Evolutionary conservation across 1,284 basidiomycete genomes (phyloP), one percentile per base, ranked within the genome.

Genomic region (Sanghuangporus weigelae): DNA sequence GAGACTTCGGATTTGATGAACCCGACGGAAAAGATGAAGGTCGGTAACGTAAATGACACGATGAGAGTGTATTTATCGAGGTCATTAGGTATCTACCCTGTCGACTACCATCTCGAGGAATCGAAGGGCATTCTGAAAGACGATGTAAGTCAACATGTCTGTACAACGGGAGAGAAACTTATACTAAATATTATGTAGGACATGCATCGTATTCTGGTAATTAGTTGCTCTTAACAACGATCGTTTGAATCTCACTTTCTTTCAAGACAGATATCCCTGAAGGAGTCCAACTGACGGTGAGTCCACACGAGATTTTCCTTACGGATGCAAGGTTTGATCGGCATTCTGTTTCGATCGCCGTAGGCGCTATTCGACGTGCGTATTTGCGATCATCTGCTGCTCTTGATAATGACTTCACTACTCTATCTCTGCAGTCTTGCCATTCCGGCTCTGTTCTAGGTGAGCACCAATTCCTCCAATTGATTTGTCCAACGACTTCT

Each of bases 1-100:
- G 77, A 62, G 84, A 84, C 70, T 7, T 14, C 10, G 48, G 71
- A 11, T 74, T 81, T 3, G 83, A 76, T 40, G 70, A 73, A 64
- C 69, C 67, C 5, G 72, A 70, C 51, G 72, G 75, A 23, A 71
- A 66, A 39, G 73, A 80, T 58, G 78, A 79, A 70, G 76, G 74
- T 70, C 60, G 46, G 67, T 64, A 12, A n/a, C 38, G 63, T 21
- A 67, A 44, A 53, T 61, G 57, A 54, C 36, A 36, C 16, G 6
- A 26, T 49, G 50, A n/a, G 16, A 2, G 40, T 11, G 16, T 12
- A 42, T 5, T 42, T 11, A 42, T 11, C 16, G 16, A 12, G 3
- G 7, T n/a, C 67, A 2, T 19, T 50, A 89, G 92, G 92, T 31
- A 92, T 95, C 67, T 95, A 93, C 71, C 94, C 93, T 62, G 74